Evolutionary conservation across 805 yeast species (phyloP), one percentile per base, ranked within the genome.

Genomic region (Ogataea sp.): DNA sequence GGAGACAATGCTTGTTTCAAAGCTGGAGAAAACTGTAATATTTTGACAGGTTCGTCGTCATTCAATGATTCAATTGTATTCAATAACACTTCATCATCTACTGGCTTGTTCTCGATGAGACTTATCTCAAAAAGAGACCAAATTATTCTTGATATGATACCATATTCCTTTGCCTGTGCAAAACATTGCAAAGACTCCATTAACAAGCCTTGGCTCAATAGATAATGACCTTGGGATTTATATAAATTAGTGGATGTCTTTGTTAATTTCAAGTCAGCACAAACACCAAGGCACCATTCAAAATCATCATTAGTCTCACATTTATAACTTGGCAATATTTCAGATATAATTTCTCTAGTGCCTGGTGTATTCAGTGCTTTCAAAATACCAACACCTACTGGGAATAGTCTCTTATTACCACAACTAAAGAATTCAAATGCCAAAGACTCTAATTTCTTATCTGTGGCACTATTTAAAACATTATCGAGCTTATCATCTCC

Each of bases 231-330:
- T 36, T 74, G 76, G 17, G 68, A 63, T 40, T 70, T 67, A 55
- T 72, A 80, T 3, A 83, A 62, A 25, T 68, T 64, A 41, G 68
- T 68, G 0, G 83, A 76, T 11, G 83, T 77, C 7, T 68, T 60
- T n/a, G 76, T 67, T 32, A 83, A 55, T 48, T 72, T 74, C 54
- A 83, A 65, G 48, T 79, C 71, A 11, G 88, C 83, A 61, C 90
- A 82, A 5, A 83, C 65, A 2, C 85, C 73, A 38, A 83, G 61
- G 34, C 80, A 73, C 90, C 90, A 83, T 56, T 83, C 93, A 44
- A 81, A 67, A 53, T 83, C 94, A 53, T 83, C 89, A 51, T 79
- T 81, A 8, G 80, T 78, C 39, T 70, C 61, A 50, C 78, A 78
- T 33, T 78, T 67, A 52, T 66, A 83, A 18, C 68, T 69, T 5